Conservation (phyloP, 257 asterid species). For the Ligustrum vulgare region DNA sequence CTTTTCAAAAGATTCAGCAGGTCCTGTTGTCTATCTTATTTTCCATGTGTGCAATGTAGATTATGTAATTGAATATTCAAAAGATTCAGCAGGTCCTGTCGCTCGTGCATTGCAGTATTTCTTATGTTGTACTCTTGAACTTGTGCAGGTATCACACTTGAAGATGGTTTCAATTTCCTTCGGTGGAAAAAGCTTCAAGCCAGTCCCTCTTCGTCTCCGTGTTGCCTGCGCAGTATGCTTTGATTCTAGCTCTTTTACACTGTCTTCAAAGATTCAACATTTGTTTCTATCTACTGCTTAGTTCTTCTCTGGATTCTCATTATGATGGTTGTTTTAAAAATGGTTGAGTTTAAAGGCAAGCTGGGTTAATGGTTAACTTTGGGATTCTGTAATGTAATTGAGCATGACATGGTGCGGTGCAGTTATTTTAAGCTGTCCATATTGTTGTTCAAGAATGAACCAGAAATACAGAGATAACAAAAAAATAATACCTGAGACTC, state of each 20-base stretch:
- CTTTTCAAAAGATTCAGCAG: slow-evolving; percentile 10
- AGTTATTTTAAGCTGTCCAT: not conserved
- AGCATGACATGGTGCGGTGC: not conserved
- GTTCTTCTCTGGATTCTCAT: not conserved
- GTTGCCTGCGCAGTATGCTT: slow-evolving; percentile 61
- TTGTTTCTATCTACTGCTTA: not conserved
- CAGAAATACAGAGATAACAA: not conserved
- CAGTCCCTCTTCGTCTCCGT: slow-evolving; percentile 50
- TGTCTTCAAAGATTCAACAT: not conserved
- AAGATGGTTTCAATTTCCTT: slow-evolving; percentile 43
- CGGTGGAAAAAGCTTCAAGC: slow-evolving; percentile 48
- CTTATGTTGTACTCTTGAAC: slow-evolving; percentile 9
- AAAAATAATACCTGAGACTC: not conserved
- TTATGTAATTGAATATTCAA: not conserved
- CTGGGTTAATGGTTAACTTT: not conserved
- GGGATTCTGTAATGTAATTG: not conserved
- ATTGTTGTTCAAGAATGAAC: not conserved
- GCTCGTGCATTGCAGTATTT: not conserved
- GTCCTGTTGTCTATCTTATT: not conserved
- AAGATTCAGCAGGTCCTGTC: too few species aligned
- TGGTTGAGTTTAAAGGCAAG: not conserved
- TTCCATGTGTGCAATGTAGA: not conserved
- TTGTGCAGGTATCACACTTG: slow-evolving; percentile 38
- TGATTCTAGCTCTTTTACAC: not conserved
- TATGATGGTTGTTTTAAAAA: not conserved